These are phyloP conservation scores for Ambrosia artemisiifolia DNA, from an alignment of 129 eudicot genomes.

Conservation along the genomic window DNA sequence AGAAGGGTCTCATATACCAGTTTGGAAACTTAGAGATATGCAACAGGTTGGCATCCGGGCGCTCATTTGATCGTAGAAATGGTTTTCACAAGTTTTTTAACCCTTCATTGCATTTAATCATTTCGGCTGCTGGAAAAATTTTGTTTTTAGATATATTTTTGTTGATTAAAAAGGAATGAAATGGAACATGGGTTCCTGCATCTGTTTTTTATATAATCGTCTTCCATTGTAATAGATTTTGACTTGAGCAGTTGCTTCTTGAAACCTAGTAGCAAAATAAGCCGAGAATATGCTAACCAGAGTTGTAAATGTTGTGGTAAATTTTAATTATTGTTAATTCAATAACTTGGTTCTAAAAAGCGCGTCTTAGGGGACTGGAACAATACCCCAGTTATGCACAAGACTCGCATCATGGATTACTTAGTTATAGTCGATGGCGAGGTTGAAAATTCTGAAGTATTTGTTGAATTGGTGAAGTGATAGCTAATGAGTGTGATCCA, in stretches of 20 bases:
- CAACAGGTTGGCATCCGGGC: conserved; percentile 83
- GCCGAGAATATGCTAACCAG: background rate
- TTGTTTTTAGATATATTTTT: conserved; percentile 20
- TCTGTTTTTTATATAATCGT: conserved; percentile 7
- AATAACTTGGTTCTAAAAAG: too few species aligned
- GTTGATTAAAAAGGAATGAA: conserved; percentile 22
- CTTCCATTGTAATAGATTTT: conserved; percentile 15
- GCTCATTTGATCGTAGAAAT: conserved; percentile 45
- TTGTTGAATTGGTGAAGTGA: too few species aligned
- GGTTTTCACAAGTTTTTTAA: background rate
- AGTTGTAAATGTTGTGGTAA: background rate
- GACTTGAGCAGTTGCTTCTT: conserved; percentile 7
- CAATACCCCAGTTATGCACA: too few species aligned
- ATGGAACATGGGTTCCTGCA: conserved; percentile 17
- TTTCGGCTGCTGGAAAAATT: conserved; percentile 23
- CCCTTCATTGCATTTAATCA: conserved; percentile 1
- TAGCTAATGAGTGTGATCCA: too few species aligned
- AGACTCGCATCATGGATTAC: too few species aligned
- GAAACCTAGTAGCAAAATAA: conserved; percentile 24
- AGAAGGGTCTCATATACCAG: conserved; percentile 54
- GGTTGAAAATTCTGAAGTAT: too few species aligned
- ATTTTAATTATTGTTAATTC: background rate
- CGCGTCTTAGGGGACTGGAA: too few species aligned
- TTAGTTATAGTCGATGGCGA: too few species aligned
- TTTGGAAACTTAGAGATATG: conserved; percentile 94